Evolutionary conservation across 192 early-diverging fungal genomes (phyloP).

Genomic region (Linnemannia exigua): DNA sequence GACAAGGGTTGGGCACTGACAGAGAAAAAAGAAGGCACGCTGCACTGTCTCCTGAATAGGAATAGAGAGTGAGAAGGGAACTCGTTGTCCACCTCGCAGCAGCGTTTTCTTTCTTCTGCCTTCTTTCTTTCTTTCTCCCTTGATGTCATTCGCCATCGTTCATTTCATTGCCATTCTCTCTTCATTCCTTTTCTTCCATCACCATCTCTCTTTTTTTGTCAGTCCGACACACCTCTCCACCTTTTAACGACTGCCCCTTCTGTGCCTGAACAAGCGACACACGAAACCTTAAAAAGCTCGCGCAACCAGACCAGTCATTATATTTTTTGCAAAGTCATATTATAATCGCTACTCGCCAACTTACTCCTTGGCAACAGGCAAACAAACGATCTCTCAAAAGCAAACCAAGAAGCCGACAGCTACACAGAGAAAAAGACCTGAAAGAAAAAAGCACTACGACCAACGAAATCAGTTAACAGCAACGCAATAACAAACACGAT

Average conservation of each 20-base stretch:
- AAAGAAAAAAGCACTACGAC: no score
- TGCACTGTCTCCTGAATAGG: background rate
- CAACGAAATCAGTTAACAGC: background rate
- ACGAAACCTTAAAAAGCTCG: background rate
- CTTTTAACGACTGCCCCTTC: background rate
- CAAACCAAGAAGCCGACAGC: background rate
- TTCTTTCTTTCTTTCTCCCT: background rate
- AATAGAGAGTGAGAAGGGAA: no score
- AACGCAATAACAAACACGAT: background rate
- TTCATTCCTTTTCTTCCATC: background rate
- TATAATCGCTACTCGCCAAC: background rate
- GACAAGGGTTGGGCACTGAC: background rate
- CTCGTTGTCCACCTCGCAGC: background rate
- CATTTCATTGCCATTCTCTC: background rate
- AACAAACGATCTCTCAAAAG: background rate
- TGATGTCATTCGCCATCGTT: background rate
- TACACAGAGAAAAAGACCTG: no score
- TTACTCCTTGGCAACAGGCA: background rate
- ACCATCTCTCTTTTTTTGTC: background rate
- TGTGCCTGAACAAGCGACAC: constrained; percentile 1
- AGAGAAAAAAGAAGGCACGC: background rate
- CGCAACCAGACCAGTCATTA: background rate
- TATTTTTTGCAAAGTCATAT: background rate
- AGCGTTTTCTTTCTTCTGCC: background rate
- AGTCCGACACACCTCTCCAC: background rate